Evolutionary conservation across 345 rosid species (phyloP).

Genomic region (Heritiera fomes): DNA sequence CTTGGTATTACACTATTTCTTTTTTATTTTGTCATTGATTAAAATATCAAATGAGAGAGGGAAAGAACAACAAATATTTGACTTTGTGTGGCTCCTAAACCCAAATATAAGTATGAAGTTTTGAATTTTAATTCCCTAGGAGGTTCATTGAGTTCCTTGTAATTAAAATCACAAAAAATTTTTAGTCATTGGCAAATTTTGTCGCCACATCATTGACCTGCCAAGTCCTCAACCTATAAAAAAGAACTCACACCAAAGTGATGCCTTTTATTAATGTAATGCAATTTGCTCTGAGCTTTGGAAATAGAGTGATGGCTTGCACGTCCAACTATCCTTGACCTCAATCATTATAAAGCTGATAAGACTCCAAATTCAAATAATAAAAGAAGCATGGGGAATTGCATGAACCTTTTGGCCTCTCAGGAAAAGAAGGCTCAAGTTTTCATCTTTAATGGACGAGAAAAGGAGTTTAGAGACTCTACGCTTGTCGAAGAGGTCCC

Average conservation of each 20-base stretch:
- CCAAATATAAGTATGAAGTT: no score
- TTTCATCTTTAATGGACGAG: neutral
- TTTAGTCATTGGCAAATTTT: neutral
- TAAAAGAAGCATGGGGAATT: neutral
- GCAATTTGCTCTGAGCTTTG: neutral
- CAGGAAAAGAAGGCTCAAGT: neutral
- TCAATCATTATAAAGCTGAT: neutral
- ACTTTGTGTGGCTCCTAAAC: neutral
- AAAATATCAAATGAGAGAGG: neutral
- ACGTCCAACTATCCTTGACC: neutral
- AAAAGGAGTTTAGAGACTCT: neutral
- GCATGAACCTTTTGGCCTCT: neutral
- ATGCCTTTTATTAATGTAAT: neutral
- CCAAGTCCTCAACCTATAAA: neutral
- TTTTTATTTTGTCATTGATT: neutral
- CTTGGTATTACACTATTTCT: neutral
- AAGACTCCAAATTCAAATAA: no score
- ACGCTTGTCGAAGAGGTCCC: neutral
- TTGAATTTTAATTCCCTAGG: no score
- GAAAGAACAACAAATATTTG: neutral
- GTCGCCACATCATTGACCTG: neutral
- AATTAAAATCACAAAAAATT: no score
- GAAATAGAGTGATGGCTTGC: neutral
- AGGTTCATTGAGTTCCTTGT: no score
- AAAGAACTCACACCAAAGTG: neutral